These are phyloP conservation scores for Ceratocystis diversiconidia DNA, from an alignment of 2,329 filamentous ascomycete genomes.

Conservation along the genomic window DNA sequence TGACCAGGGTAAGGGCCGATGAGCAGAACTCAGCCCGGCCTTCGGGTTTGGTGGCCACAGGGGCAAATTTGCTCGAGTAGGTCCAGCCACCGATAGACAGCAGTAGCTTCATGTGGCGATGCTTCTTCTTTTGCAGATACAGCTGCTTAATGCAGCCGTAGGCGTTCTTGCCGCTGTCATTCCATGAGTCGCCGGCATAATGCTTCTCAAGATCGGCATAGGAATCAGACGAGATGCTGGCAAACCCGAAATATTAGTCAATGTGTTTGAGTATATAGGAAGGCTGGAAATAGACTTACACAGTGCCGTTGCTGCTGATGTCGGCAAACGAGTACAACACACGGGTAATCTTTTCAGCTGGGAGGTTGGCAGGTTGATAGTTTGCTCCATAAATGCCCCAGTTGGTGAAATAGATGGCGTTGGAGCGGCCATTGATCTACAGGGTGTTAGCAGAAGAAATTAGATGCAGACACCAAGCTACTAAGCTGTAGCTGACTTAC, in stretches of 20 bases:
- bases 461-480: not conserved
- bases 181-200: conserved; percentile 49
- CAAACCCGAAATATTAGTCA: conserved; percentile 18
- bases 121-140: conserved; percentile 57
- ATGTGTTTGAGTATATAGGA: not conserved
- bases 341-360: conserved; percentile 53
- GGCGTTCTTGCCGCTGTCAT: conserved; percentile 46
- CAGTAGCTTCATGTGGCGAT: conserved; percentile 65
- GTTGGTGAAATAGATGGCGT: conserved; percentile 40
- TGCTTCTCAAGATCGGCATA: conserved; percentile 54
- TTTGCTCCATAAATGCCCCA: conserved; percentile 57
- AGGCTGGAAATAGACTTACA: conserved; percentile 20
- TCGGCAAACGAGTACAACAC: conserved; percentile 42
- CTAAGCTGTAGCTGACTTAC: not conserved
- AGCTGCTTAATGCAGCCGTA: conserved; percentile 70
- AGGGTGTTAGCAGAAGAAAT: not conserved
- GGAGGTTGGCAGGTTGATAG: conserved; percentile 56
- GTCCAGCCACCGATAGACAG: conserved; percentile 73
- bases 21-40: conserved; percentile 53
- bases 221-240: conserved; percentile 41
- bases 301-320: conserved; percentile 19
- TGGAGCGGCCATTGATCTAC: conserved; percentile 21
- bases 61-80: conserved; percentile 55
- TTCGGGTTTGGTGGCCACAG: conserved; percentile 44
- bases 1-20: conserved; percentile 53